Percentiles rank a stretch among this genome's conserved stretches.
Evolutionary conservation across 179 eudicot species (phyloP).

Genomic region (Pouteria campechiana): DNA sequence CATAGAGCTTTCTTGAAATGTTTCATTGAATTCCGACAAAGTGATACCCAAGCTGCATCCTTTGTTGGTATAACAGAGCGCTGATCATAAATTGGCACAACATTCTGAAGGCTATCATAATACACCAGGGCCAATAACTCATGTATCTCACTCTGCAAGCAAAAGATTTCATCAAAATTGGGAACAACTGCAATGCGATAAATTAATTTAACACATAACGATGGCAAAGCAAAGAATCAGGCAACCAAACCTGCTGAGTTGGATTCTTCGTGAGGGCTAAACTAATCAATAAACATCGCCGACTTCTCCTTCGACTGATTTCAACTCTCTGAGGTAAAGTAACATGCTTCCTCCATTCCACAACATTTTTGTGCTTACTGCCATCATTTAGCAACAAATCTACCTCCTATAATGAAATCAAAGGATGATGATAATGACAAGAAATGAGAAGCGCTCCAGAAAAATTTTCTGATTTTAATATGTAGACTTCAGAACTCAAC

Average conservation of each 20-base stretch:
- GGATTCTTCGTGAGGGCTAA: conserved; percentile 85
- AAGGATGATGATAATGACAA: background rate
- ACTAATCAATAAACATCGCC: conserved; percentile 93
- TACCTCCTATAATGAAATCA: conserved; percentile 60
- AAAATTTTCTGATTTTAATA: background rate
- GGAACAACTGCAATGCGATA: background rate
- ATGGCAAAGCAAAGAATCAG: conserved; percentile 4
- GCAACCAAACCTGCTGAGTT: conserved; percentile 59
- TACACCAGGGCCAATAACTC: conserved; percentile 95
- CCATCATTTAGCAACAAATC: conserved; percentile 97
- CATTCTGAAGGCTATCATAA: conserved; percentile 92
- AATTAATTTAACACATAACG: no score
- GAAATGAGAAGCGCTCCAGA: background rate
- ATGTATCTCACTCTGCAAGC: conserved; percentile 85
- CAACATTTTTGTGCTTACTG: conserved; percentile 88
- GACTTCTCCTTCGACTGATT: conserved; percentile 89
- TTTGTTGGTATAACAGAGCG: conserved; percentile 54
- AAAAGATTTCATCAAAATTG: conserved; percentile 1
- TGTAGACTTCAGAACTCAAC: background rate
- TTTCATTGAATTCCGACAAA: conserved; percentile 75
- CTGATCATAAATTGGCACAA: conserved; percentile 92
- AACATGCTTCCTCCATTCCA: conserved; percentile 75
- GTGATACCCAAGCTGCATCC: conserved; percentile 66
- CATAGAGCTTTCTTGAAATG: conserved; percentile 90
- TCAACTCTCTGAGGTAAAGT: conserved; percentile 75